Percentiles rank a stretch among this genome's conserved stretches.
Conservation (phyloP, 345 rosid species). For the Salix dunnii region DNA sequence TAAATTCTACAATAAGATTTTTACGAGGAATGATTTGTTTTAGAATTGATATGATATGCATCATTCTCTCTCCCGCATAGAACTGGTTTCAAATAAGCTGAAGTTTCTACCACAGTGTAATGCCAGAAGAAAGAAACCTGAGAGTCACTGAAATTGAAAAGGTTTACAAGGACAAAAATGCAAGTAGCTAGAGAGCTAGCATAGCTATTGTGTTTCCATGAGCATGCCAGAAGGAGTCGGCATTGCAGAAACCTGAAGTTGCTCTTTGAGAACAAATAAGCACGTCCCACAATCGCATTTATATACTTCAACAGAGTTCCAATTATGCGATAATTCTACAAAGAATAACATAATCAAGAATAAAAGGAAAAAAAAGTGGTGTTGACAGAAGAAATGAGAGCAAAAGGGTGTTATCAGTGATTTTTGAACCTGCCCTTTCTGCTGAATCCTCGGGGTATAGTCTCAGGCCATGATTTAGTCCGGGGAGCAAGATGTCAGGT, state of each 20-base stretch:
- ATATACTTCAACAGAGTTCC: conserved; percentile 16
- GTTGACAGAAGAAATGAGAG: not conserved
- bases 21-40: too few relatives aligned
- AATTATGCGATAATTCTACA: not conserved
- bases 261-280: conserved; percentile 77
- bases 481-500: conserved; percentile 49
- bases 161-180: not conserved
- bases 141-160: not conserved
- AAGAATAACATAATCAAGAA: not conserved
- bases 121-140: not conserved
- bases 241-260: conserved; percentile 57
- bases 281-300: conserved; percentile 75
- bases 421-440: conserved; percentile 39
- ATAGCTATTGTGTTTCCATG: conserved; percentile 80
- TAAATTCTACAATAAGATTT: too few relatives aligned
- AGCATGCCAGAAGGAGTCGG: conserved; percentile 62
- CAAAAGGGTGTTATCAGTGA: not conserved
- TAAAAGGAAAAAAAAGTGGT: not conserved
- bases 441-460: conserved; percentile 69
- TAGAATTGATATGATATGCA: too few relatives aligned
- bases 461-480: conserved; percentile 74
- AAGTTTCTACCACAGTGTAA: too few relatives aligned
- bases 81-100: too few relatives aligned
- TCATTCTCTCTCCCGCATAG: too few relatives aligned
- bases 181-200: conserved; percentile 9